phyloP scores from a whole-genome alignment of 2,329 filamentous ascomycete genomes.

The Pyrenophora graminea region DNA sequence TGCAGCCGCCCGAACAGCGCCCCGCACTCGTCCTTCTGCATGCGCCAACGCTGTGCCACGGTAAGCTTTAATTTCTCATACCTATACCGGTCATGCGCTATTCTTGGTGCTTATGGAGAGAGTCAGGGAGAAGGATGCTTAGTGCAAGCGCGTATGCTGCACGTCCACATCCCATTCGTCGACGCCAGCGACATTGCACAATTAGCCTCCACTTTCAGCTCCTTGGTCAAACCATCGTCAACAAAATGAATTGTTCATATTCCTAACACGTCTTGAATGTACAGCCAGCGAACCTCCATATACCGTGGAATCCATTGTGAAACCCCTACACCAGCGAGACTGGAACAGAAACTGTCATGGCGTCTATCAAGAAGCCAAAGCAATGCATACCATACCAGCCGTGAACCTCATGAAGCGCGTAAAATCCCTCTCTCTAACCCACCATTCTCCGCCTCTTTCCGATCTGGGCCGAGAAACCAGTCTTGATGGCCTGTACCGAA shows the following conservation, averaged over 20 bases:
- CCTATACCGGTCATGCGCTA: background rate
- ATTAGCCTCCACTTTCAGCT: no score
- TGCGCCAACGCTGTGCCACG: slow-evolving; percentile 21
- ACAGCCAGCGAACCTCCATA: background rate
- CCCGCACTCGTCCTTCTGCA: slow-evolving; percentile 13
- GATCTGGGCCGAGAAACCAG: slow-evolving; percentile 99
- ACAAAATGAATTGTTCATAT: background rate
- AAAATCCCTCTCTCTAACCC: slow-evolving; percentile 60
- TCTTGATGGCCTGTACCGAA: slow-evolving; percentile 97
- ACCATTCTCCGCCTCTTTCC: slow-evolving; percentile 97
- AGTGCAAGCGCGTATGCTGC: background rate
- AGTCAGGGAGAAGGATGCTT: slow-evolving; percentile 2
- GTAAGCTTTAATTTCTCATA: slow-evolving; percentile 2
- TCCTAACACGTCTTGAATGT: slow-evolving; percentile 1
- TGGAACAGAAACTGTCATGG: background rate
- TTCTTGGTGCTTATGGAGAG: background rate
- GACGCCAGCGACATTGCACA: slow-evolving; percentile 6
- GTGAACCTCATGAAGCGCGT: slow-evolving; percentile 27
- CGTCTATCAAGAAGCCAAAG: slow-evolving; percentile 19
- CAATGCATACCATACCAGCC: slow-evolving; percentile 21
- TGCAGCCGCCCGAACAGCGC: slow-evolving; percentile 35
- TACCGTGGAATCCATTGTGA: slow-evolving; percentile 7
- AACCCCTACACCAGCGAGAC: no score
- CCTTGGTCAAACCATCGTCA: background rate
- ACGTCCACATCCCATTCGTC: slow-evolving; percentile 13